Evolutionary conservation across 108 stramenopile species (phyloP).

Genomic region (Stephanodiscus triporus): DNA sequence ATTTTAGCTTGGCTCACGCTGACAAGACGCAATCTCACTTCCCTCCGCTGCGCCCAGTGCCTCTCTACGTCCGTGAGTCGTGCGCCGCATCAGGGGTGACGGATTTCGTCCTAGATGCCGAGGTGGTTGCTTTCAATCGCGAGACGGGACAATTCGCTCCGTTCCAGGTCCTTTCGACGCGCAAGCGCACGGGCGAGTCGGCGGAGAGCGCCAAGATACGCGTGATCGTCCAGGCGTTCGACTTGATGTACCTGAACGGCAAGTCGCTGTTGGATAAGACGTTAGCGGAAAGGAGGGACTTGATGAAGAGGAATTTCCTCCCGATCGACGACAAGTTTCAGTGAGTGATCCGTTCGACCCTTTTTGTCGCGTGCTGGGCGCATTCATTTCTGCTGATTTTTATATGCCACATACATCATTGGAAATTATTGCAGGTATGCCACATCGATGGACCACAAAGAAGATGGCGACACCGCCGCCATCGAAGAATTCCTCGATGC

Average conservation of each 20-base stretch:
- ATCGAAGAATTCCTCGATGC: conserved; percentile 94
- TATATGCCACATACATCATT: not conserved
- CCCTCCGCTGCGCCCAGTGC: too few species aligned
- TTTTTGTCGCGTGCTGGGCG: conserved; percentile 5
- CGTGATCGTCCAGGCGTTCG: conserved; percentile 98
- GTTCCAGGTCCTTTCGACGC: conserved; percentile 84
- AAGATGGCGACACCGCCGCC: conserved; percentile 85
- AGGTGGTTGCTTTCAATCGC: conserved; percentile 95
- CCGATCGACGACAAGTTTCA: conserved; percentile 91
- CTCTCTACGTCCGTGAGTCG: conserved; percentile 85
- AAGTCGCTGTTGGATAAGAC: conserved; percentile 80
- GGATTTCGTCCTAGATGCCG: conserved; percentile 96
- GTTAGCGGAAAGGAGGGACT: conserved; percentile 80
- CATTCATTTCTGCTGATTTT: conserved; percentile 4
- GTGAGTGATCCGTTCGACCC: conserved; percentile 52
- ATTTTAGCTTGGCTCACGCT: too few species aligned
- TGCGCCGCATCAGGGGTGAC: conserved; percentile 47
- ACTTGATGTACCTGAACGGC: conserved; percentile 98
- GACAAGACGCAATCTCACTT: too few species aligned
- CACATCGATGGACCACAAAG: conserved; percentile 60
- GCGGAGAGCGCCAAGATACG: conserved; percentile 91
- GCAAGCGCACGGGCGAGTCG: conserved; percentile 89
- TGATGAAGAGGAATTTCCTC: conserved; percentile 84
- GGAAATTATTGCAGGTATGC: conserved; percentile 27
- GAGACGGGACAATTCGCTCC: conserved; percentile 84